These are phyloP conservation scores for Fraxinus anomala DNA, from an alignment of 257 asterid species.

Conservation along the genomic window DNA sequence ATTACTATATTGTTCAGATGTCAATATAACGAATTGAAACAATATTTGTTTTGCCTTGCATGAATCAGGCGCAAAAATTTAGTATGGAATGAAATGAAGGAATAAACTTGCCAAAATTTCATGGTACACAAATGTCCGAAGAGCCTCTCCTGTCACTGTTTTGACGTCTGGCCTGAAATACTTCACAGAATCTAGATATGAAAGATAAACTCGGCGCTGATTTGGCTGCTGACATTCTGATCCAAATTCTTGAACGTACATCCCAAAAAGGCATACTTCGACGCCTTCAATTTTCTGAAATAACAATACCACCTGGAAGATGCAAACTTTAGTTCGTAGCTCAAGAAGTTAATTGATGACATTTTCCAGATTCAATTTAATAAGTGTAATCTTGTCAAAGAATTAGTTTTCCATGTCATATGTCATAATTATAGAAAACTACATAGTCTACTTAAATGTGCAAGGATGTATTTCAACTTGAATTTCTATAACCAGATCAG, in stretches of 20 bases:
- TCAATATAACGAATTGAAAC: slow-evolving; percentile 14
- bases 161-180: slow-evolving; percentile 96
- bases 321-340: slow-evolving; percentile 25
- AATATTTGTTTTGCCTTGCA: slow-evolving; percentile 9
- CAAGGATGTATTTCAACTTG: slow-evolving; percentile 13
- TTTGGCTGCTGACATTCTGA: slow-evolving; percentile 93
- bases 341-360: slow-evolving; percentile 10
- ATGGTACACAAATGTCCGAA: slow-evolving; percentile 95
- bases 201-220: slow-evolving; percentile 94
- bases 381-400: slow-evolving; percentile 5
- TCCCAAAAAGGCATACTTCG: slow-evolving; percentile 96
- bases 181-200: slow-evolving; percentile 97
- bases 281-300: slow-evolving; percentile 98
- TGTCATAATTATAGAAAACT: not conserved
- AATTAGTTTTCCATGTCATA: slow-evolving; percentile 12
- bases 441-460: slow-evolving; percentile 12
- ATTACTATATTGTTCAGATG: slow-evolving; percentile 17
- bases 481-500: not conserved
- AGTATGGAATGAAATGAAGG: slow-evolving; percentile 22
- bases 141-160: slow-evolving; percentile 96
- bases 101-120: slow-evolving; percentile 80
- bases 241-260: slow-evolving; percentile 99
- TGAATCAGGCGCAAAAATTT: slow-evolving; percentile 12
- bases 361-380: not conserved
- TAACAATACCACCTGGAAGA: slow-evolving; percentile 75